Base-by-base conservation (phyloP, 805 yeast species). In the Yarrowia yakushimensis region DNA sequence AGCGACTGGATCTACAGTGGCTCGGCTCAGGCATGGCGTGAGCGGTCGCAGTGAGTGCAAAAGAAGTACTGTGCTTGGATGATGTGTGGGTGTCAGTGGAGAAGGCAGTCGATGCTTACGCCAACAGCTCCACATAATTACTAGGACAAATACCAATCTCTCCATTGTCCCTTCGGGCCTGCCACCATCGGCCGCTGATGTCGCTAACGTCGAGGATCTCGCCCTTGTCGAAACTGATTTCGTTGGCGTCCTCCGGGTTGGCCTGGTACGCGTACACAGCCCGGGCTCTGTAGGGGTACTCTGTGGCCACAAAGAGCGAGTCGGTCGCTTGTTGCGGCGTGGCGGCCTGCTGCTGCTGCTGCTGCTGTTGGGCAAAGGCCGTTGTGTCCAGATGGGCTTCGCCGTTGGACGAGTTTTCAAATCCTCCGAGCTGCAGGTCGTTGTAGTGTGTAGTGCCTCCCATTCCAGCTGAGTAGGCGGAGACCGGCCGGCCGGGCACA, bases 151-250 rank as follows among this genome's bases (percentile, higher is more conserved):
- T 93, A 67, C 98, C 99, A 45, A 90, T 88, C 73, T 91, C 94
- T 33, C 99, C 99, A 68, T 84, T 87, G 9, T 87, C 80, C 70
- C 92, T 83, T 73, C 88, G 84, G 41, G 97, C 97, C 76, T 91
- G 97, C 98, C 98, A 93, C 99, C 99, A 93, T 76, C 96, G 86
- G 48, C 97, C 97, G 67, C 88, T 88, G 63, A 90, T 90, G 71
- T 93, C 97, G 68, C 90, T 90, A 33, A 93, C 96, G 69, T 86
- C 90, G 73, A 93, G 81, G n/a, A 90, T 77, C 74, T 93, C 98
- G 63, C 94, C 97, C 73, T 92, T 90, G 66, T 81, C 85, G 70
- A 93, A 94, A 5, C 96, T 87, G 23, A 93, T 82, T 76, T 93
- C 99, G 70, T 92, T 91, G 66, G 87, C 90, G 73, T 93, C 99